Evolutionary conservation across 192 early-diverging fungal species (phyloP).

Genomic region (Podila epigama): DNA sequence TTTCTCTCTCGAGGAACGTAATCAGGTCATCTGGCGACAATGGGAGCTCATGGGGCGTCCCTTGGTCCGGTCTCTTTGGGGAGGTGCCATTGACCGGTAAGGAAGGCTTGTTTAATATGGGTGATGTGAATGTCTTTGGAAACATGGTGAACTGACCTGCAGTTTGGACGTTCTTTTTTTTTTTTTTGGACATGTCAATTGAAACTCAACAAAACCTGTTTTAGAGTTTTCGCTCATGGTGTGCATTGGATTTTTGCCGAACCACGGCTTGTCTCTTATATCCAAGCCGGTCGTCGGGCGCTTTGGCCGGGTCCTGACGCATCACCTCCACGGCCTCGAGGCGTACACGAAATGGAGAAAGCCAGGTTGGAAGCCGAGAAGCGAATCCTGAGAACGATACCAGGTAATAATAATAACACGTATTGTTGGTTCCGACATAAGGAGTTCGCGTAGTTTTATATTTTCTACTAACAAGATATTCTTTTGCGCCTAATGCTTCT

Average conservation of each 20-base stretch:
- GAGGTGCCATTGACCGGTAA: slow-evolving; percentile 59
- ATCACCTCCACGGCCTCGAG: slow-evolving; percentile 45
- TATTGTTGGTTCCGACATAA: too few species aligned
- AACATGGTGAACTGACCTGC: neutral
- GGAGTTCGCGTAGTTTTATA: too few species aligned
- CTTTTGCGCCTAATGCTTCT: too few species aligned
- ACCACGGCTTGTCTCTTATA: slow-evolving; percentile 52
- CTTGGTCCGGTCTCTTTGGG: slow-evolving; percentile 52
- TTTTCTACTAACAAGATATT: too few species aligned
- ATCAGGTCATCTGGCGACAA: slow-evolving; percentile 49
- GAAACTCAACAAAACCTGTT: too few species aligned
- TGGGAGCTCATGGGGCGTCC: slow-evolving; percentile 62
- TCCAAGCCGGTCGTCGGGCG: slow-evolving; percentile 54
- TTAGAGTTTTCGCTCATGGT: slow-evolving; percentile 58
- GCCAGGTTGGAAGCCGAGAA: slow-evolving; percentile 55
- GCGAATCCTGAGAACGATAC: slow-evolving; percentile 47
- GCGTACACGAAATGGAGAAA: slow-evolving; percentile 47
- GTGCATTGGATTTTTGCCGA: slow-evolving; percentile 58
- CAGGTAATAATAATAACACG: slow-evolving; percentile 41
- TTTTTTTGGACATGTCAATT: too few species aligned
- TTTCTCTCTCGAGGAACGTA: slow-evolving; percentile 51
- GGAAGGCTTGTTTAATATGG: neutral
- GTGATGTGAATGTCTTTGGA: neutral
- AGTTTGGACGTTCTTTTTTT: neutral
- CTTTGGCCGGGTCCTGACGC: slow-evolving; percentile 57